Base-by-base conservation (phyloP, 2,329 filamentous ascomycete species). In the Endoconidiophora polonica region DNA sequence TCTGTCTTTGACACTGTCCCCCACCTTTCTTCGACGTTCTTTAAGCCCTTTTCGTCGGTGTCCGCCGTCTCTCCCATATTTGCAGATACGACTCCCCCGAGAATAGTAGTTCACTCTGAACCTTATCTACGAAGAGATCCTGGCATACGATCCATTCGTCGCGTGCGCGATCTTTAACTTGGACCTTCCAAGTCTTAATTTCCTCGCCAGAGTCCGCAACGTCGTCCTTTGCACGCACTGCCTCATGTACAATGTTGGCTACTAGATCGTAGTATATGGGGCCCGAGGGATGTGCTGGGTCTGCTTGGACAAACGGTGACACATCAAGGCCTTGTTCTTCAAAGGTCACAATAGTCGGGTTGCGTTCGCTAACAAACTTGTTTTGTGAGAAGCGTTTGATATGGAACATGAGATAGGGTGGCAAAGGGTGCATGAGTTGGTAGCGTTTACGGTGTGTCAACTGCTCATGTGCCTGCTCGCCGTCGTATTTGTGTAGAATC, bases 291-390 rank as follows among this genome's bases (percentile, higher is more conserved):
- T 82, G 62, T 4, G 71, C 66, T 0, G 86, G 83, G 59, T 88
- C 86, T 0, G 90, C 88, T 66, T 96, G 86, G 10, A 94, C 86
- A 59, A 91, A 96, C 0, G 88, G 87, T 4, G 80, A 74, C 70
- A 95, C 81, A 62, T 98, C 87, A 6, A 98, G 77, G 40, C 81
- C 60, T 54, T 81, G 75, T 3, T 86, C 82, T 56, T 90, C 86
- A 64, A 96, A 98, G 0, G 90, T 96, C 55, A 98, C 91, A 59
- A 98, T 98, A 7, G 91, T 98, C 1, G 90, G 91, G 63, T 98
- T 98, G 46, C 91, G 83, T 66, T 96, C 90, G 2, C 83, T 77
- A 18, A 98, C 85, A 61, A 98, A 98, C 63, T 95, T 94, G 70
- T 98, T 98, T 57, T 83, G 81, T 57, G 81, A 86, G 72, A 98